Percentiles rank a stretch among this genome's conserved stretches.
phyloP scores from a whole-genome alignment of 2,329 filamentous ascomycete species.

The Neofusicoccum ribis region DNA sequence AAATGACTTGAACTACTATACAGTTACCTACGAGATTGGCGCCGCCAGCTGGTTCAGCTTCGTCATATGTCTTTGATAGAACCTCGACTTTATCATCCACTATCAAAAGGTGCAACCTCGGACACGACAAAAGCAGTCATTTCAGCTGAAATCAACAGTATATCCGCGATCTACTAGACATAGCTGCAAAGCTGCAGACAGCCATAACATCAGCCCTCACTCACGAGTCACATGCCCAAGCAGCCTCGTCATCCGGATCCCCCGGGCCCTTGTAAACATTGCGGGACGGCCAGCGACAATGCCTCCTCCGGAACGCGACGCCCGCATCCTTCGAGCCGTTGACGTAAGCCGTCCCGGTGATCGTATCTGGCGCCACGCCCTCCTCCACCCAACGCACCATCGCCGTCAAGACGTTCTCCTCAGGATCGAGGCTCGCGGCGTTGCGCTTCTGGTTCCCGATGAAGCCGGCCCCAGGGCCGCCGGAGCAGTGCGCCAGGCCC shows the following conservation, averaged over 20 bases:
- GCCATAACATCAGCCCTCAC: not conserved
- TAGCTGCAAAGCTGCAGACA: no score
- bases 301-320: constrained; percentile 18
- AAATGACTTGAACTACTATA: no score
- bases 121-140: no score
- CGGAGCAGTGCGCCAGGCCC: constrained; percentile 54
- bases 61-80: no score
- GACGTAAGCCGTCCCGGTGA: constrained; percentile 30
- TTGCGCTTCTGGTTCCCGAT: constrained; percentile 31
- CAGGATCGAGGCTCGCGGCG: constrained; percentile 32
- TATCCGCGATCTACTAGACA: no score
- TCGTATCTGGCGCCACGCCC: constrained; percentile 42
- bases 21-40: no score
- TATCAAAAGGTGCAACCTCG: no score
- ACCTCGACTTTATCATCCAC: no score
- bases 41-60: no score
- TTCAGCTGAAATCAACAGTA: no score
- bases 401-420: constrained; percentile 49
- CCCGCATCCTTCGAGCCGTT: constrained; percentile 28
- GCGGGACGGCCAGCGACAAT: constrained; percentile 38
- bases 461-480: constrained; percentile 48
- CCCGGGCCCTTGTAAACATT: constrained; percentile 36
- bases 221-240: constrained; percentile 34
- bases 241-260: constrained; percentile 28
- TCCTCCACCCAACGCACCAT: constrained; percentile 51